Base-by-base conservation (phyloP, 2,329 filamentous ascomycete genomes). In the Dothiorella sarmentorum region DNA sequence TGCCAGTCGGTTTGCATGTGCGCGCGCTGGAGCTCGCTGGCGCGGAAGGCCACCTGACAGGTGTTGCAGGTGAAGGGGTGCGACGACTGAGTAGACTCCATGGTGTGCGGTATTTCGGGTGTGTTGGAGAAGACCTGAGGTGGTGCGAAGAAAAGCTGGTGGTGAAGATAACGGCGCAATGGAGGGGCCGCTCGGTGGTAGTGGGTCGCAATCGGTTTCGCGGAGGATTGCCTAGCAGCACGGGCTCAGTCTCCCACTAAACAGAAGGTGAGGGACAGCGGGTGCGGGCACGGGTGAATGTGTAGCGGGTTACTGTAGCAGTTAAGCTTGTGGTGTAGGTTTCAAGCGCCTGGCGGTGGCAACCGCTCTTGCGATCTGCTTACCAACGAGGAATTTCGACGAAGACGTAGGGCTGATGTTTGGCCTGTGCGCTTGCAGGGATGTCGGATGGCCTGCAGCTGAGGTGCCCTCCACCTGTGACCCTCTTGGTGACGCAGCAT, bases 1-100 rank as follows among this genome's bases (percentile, higher is more conserved):
- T 99, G 93, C 94, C 94, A 99, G 78, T 99, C 94, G 67, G 88
- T 94, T 74, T 94, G 91, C 94, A 99, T 99, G 73, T 99, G 94
- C 35, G 85, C 87, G 72, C 94, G 87, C 77, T 99, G 94, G 59
- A 95, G 82, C 71, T 97, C 93, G 73, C 90, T 91, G 71, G 90
- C 91, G 65, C 93, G 88, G 77, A 97, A 99, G 55, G 93, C 94
- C 66, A 99, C 92, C 73, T 96, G 91, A 72, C 94, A 99, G 60
- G 92, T 94, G 76, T 97, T 99, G 85, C 94, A 99, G 58, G 93
- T 97, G 77, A 93, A 99, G 1, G 94, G 93, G 72, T 97, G 91
- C 5, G 69, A 71, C 26, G 68, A 67, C 62, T 73, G 68, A 37
- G 71, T 64, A 61, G 72, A n/a, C n/a, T n/a, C 68, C 71, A 73